Conservation (phyloP, 2,329 filamentous ascomycete genomes). For the Zymoseptoria passerinii region DNA sequence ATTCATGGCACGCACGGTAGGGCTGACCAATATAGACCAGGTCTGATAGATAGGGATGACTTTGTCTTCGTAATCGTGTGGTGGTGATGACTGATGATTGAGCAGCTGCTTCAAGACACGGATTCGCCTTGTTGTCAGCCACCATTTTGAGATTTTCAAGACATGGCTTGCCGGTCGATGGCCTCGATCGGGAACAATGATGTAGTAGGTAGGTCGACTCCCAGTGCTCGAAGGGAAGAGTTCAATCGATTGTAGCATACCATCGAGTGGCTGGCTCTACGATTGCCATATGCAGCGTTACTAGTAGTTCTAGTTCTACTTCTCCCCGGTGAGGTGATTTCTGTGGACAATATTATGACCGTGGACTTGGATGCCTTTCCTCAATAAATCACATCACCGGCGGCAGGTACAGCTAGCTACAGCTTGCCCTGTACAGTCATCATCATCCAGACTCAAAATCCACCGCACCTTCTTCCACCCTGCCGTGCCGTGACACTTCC, state of each 20-base stretch:
- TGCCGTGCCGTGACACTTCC: background rate
- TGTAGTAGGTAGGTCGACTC: background rate
- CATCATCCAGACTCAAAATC: background rate
- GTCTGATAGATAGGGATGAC: no score
- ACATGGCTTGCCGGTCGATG: background rate
- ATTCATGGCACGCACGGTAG: no score
- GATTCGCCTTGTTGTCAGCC: background rate
- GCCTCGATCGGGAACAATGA: background rate
- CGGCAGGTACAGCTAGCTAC: background rate
- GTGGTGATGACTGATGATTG: no score
- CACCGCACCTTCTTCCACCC: background rate
- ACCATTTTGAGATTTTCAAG: background rate
- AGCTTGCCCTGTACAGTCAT: background rate
- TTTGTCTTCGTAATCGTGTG: no score
- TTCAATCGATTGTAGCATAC: background rate
- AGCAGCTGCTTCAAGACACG: background rate
- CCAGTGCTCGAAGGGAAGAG: background rate
- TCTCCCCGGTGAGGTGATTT: no score
- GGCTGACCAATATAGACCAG: no score
- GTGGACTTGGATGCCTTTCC: no score
- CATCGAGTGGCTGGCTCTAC: no score
- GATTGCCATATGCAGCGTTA: no score
- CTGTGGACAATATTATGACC: no score
- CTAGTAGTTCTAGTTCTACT: no score
- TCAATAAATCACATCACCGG: no score